Base-by-base conservation (phyloP, 2,329 filamentous ascomycete genomes). In the Pochonia chlamydosporia region DNA sequence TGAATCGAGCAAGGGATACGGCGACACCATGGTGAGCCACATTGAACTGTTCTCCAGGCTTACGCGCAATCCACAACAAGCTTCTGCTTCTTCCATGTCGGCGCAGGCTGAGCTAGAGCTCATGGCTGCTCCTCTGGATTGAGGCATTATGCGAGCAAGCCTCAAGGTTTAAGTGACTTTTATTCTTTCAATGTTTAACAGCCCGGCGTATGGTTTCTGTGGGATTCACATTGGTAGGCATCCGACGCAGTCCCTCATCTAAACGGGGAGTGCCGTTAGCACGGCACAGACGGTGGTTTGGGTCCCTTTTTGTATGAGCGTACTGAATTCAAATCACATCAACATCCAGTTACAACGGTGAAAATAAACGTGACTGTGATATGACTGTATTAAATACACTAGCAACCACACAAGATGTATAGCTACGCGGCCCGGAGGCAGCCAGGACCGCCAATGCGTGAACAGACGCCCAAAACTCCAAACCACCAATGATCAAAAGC, bases 31-130 rank as follows among this genome's bases (percentile, higher is more conserved):
- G 61, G 58, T 67, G 45, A 66, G 60, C 41, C 67, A 70, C 44
- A 69, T 70, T 36, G 66, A 70, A 51, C 54, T 69, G 40, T 66
- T 70, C 60, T 62, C 66, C 30, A 62, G 66, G 28, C 57, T 69
- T 52, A 54, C 66, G 26, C 61, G 58, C 40, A 62, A 66, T 46
- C 54, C 58, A 28, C 11, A 60, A 57, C 25, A n/a, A n/a, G n/a
- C n/a, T n/a, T n/a, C 54, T 54, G 33, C 54, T 5, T 5, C 62
- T 43, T 58, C 58, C 23, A 57, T 59, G 26, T 56, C 61, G 11
- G 56, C 59, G 26, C 57, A 56, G n/a, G 61, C 61, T 2, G 64
- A 68, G 21, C 52, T 58, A 43, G 59, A 57, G 16, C 61, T 64
- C 28, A 56, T 59, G 18, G 54, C 57, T 6, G 63, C 58, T 18